phyloP scores from a whole-genome alignment of 2,329 filamentous ascomycete species.

The Penicillium sclerotigenum region DNA sequence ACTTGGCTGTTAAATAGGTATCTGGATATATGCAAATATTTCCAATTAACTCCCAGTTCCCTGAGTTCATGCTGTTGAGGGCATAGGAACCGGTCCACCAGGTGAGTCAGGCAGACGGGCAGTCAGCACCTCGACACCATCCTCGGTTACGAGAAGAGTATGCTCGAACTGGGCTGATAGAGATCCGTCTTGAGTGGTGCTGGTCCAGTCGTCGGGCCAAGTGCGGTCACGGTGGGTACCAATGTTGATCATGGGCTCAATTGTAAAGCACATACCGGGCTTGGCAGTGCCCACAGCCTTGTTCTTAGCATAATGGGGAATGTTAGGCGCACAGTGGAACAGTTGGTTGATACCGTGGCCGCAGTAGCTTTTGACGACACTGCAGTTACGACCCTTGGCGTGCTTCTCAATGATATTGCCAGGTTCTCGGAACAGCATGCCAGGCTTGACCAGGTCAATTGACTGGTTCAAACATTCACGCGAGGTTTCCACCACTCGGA shows the following conservation, averaged over 20 bases:
- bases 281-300: slow-evolving; percentile 94
- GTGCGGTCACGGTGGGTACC: slow-evolving; percentile 90
- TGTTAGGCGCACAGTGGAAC: slow-evolving; percentile 90
- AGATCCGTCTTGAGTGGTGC: slow-evolving; percentile 84
- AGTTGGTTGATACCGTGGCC: slow-evolving; percentile 91
- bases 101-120: slow-evolving; percentile 70
- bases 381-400: slow-evolving; percentile 79
- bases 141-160: slow-evolving; percentile 77
- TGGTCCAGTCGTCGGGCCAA: slow-evolving; percentile 99
- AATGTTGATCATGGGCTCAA: slow-evolving; percentile 96
- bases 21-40: slow-evolving; percentile 13
- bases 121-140: slow-evolving; percentile 77
- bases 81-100: slow-evolving; percentile 67
- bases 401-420: slow-evolving; percentile 95
- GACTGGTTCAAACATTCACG: slow-evolving; percentile 87
- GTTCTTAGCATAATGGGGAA: slow-evolving; percentile 97
- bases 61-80: slow-evolving; percentile 27
- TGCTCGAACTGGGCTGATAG: slow-evolving; percentile 94
- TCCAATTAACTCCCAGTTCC: slow-evolving; percentile 15
- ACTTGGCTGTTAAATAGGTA: slow-evolving; percentile 11
- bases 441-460: slow-evolving; percentile 89
- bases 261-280: slow-evolving; percentile 97
- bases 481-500: slow-evolving; percentile 85
- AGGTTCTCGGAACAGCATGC: slow-evolving; percentile 86
- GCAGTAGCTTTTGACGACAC: slow-evolving; percentile 92